These are phyloP conservation scores for Hygrocybe punicea DNA, from an alignment of 768 basidiomycete genomes.

Conservation along the genomic window DNA sequence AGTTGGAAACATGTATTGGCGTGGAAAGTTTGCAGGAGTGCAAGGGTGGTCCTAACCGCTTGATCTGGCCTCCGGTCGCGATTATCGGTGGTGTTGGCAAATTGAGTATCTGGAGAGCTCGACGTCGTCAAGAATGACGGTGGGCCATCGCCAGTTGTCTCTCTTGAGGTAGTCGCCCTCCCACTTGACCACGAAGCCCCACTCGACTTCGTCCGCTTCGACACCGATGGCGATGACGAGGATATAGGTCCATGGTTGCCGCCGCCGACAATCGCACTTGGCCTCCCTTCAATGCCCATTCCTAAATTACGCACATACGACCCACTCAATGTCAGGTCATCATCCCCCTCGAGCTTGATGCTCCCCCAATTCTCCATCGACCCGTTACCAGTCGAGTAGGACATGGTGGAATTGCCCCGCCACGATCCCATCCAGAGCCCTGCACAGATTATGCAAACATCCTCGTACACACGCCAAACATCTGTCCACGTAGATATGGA, in stretches of 20 bases:
- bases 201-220: conserved; percentile 44
- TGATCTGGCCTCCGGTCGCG: conserved; percentile 26
- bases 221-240: conserved; percentile 20
- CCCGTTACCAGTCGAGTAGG: conserved; percentile 49
- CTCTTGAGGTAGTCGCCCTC: conserved; percentile 31
- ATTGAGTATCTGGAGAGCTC: conserved; percentile 12
- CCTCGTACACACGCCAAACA: conserved; percentile 79
- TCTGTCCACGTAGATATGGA: conserved; percentile 60
- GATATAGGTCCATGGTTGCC: conserved; percentile 17
- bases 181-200: conserved; percentile 51
- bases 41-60: conserved; percentile 49
- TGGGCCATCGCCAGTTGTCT: conserved; percentile 21
- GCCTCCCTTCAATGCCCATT: conserved; percentile 70
- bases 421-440: conserved; percentile 76
- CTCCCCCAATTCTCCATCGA: conserved; percentile 51
- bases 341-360: conserved; percentile 63
- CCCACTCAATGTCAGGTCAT: conserved; percentile 46
- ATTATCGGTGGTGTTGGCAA: conserved; percentile 19
- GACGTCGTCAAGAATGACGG: conserved; percentile 28
- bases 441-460: conserved; percentile 78
- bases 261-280: conserved; percentile 25
- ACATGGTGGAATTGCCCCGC: conserved; percentile 47
- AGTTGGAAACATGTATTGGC: conserved; percentile 59
- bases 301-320: conserved; percentile 56
- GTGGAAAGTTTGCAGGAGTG: conserved; percentile 66